Conservation (phyloP, 2,329 filamentous ascomycete species). For the Epichloe glyceriae region DNA sequence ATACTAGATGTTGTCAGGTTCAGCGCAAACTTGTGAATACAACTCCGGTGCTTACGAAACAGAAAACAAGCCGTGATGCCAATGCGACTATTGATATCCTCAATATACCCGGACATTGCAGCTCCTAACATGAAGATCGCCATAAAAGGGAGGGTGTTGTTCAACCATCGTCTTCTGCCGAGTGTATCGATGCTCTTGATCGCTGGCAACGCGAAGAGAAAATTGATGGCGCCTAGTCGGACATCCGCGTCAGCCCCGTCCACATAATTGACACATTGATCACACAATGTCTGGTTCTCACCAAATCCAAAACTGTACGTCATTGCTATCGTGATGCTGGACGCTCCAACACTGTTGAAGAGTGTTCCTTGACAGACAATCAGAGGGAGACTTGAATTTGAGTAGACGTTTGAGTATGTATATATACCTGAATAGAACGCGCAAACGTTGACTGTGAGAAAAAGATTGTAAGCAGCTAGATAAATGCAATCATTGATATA, state of each 20-base stretch:
- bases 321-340: constrained; percentile 10
- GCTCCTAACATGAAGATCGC: constrained; percentile 27
- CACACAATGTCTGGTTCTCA: constrained; percentile 1
- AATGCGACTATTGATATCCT: constrained; percentile 8
- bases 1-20: constrained; percentile 14
- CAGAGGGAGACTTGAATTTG: not conserved
- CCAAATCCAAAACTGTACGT: constrained; percentile 20
- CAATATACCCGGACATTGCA: constrained; percentile 20
- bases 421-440: constrained; percentile 31
- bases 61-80: constrained; percentile 25
- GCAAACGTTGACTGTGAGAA: constrained; percentile 23
- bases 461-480: not conserved
- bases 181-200: constrained; percentile 21
- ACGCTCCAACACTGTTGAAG: constrained; percentile 12
- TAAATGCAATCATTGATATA: not conserved
- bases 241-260: not conserved
- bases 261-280: not conserved
- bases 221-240: constrained; percentile 24
- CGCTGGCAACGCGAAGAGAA: constrained; percentile 28
- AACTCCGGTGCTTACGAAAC: constrained; percentile 12
- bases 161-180: constrained; percentile 29
- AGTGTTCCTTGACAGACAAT: constrained; percentile 12
- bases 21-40: not conserved
- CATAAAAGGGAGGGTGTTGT: constrained; percentile 31
- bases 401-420: no score